phyloP scores from a whole-genome alignment of 495 filamentous ascomycete genomes.

The Bacidia gigantensis region DNA sequence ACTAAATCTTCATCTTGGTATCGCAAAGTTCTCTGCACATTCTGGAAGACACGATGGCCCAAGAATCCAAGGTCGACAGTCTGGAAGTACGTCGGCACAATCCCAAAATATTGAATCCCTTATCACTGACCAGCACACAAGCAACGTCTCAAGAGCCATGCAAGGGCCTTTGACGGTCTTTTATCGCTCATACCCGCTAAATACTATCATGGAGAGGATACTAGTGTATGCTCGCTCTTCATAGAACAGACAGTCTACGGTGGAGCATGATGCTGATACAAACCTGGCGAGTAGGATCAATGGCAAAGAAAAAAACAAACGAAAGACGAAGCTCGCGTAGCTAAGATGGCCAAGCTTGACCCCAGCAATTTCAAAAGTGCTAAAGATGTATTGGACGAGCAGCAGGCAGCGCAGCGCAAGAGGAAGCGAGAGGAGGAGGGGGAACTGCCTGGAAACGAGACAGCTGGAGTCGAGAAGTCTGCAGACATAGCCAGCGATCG shows the following conservation, averaged over 20 bases:
- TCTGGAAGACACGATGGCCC: slow-evolving; percentile 9
- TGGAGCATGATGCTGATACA: slow-evolving; percentile 4
- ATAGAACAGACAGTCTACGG: not conserved
- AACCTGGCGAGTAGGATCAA: slow-evolving; percentile 46
- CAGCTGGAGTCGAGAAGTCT: not conserved
- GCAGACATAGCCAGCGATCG: no score
- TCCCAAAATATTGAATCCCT: not conserved
- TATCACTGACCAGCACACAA: slow-evolving; percentile 26
- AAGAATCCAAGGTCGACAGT: slow-evolving; percentile 9
- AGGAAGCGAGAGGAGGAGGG: slow-evolving; percentile 44
- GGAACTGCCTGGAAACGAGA: slow-evolving; percentile 20
- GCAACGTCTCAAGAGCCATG: slow-evolving; percentile 77
- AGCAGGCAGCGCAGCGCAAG: slow-evolving; percentile 44
- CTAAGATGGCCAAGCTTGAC: slow-evolving; percentile 70
- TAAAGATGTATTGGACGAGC: slow-evolving; percentile 76
- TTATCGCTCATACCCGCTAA: slow-evolving; percentile 88
- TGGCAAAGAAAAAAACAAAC: slow-evolving; percentile 81
- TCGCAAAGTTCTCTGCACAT: no score
- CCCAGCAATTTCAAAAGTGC: slow-evolving; percentile 67
- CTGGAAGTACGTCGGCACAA: slow-evolving; percentile 7
- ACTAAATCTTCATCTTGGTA: no score
- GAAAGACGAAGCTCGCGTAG: slow-evolving; percentile 64
- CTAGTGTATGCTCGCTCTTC: slow-evolving; percentile 47
- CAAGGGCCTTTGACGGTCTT: slow-evolving; percentile 78
- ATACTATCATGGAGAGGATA: slow-evolving; percentile 79